These are phyloP conservation scores for Iris macrosiphon DNA, from an alignment of 106 monocot species.

Conservation along the genomic window DNA sequence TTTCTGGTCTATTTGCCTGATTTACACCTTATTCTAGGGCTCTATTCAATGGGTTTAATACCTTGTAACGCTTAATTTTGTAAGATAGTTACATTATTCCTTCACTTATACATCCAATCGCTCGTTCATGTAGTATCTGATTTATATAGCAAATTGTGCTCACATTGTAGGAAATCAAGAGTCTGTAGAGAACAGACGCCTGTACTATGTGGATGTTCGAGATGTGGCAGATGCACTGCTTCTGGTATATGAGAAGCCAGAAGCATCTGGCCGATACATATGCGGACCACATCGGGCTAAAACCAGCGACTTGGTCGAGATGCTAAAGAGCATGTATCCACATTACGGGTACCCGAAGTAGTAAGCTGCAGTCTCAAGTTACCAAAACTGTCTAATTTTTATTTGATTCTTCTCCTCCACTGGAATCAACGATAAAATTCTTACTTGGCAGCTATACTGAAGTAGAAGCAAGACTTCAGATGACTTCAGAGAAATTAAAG, in stretches of 20 bases:
- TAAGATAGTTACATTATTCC: no score
- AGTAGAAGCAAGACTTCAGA: background rate
- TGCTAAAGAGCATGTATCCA: constrained; percentile 31
- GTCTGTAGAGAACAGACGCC: background rate
- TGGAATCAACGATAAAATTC: background rate
- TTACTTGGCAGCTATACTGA: constrained; percentile 9
- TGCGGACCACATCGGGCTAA: constrained; percentile 15
- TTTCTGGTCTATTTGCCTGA: no score
- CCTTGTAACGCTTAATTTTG: no score
- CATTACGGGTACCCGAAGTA: constrained; percentile 18
- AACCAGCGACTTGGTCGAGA: constrained; percentile 9
- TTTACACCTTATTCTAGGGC: no score
- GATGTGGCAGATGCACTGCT: constrained; percentile 44
- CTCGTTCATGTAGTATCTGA: no score
- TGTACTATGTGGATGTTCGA: constrained; percentile 34
- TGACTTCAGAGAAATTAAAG: constrained; percentile 24
- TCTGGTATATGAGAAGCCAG: constrained; percentile 27
- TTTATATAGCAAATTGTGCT: no score
- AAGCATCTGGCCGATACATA: constrained; percentile 31
- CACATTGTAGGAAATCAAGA: constrained; percentile 11
- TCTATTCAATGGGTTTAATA: no score
- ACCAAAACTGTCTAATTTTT: background rate
- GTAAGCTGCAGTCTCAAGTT: background rate
- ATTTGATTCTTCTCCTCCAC: background rate
- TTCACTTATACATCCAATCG: no score